A percentile compares a stretch with the other conserved stretches of the same genome.
These are phyloP conservation scores for Ganoderma sp. DNA, from an alignment of 1,284 basidiomycete genomes.

Conservation along the genomic window DNA sequence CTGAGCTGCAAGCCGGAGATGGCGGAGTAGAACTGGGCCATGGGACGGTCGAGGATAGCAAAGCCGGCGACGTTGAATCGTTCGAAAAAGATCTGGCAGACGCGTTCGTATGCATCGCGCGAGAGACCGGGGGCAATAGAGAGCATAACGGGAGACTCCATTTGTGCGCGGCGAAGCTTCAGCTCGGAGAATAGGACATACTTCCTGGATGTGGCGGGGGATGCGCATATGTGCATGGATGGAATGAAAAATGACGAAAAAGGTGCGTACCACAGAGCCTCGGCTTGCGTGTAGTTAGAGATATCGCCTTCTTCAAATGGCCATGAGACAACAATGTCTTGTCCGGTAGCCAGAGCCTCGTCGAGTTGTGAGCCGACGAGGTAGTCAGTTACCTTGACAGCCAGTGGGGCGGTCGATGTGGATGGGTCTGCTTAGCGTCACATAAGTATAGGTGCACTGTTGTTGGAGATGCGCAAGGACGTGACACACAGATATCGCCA, in stretches of 20 bases:
- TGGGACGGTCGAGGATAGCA: conserved; percentile 82
- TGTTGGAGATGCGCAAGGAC: neutral
- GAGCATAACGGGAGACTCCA: conserved; percentile 86
- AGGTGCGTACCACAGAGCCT: conserved; percentile 82
- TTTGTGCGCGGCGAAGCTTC: conserved; percentile 80
- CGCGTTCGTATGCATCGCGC: conserved; percentile 74
- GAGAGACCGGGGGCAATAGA: conserved; percentile 75
- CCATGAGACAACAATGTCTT: conserved; percentile 80
- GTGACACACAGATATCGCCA: conserved; percentile 25
- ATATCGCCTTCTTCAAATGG: conserved; percentile 83
- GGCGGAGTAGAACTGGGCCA: conserved; percentile 86
- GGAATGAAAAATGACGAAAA: neutral
- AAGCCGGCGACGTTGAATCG: conserved; percentile 93
- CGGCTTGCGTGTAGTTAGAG: conserved; percentile 88
- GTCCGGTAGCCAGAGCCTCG: conserved; percentile 75
- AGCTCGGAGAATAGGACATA: conserved; percentile 82
- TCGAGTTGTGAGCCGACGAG: conserved; percentile 84
- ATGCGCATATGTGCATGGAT: neutral
- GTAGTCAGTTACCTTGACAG: conserved; percentile 75
- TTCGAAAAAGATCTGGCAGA: conserved; percentile 92
- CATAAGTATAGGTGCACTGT: neutral
- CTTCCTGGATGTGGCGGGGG: conserved; percentile 61
- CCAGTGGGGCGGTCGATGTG: conserved; percentile 47
- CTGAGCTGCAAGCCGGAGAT: conserved; percentile 61
- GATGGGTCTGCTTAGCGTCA: conserved; percentile 45